phyloP scores from a whole-genome alignment of 371 early-diverging fungal species.

The Rhizopus arrhizus region DNA sequence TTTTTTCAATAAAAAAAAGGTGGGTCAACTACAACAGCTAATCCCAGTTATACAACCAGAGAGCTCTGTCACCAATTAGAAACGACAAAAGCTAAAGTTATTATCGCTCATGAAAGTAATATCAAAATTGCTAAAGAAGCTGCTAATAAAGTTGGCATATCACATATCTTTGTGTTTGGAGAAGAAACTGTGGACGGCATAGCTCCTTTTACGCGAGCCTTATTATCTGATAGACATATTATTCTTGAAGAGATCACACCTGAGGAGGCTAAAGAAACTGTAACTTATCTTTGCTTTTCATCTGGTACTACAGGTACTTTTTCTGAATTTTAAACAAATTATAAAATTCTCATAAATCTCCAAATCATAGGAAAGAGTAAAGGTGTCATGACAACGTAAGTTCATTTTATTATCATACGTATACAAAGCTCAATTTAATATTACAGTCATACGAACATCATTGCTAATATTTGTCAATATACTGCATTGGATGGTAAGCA shows the following conservation, averaged over 20 bases:
- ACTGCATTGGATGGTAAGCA: slow-evolving; percentile 27
- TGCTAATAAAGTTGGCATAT: slow-evolving; percentile 59
- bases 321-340: not conserved
- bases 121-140: slow-evolving; percentile 59
- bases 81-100: slow-evolving; percentile 66
- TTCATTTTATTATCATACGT: not conserved
- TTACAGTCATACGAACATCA: slow-evolving; percentile 70
- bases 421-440: not conserved
- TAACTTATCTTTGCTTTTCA: slow-evolving; percentile 77
- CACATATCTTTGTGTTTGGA: slow-evolving; percentile 65
- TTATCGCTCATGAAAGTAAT: slow-evolving; percentile 54
- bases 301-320: slow-evolving; percentile 74
- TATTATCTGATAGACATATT: slow-evolving; percentile 23
- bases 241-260: slow-evolving; percentile 24
- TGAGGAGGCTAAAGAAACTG: slow-evolving; percentile 38
- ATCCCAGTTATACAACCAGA: slow-evolving; percentile 73
- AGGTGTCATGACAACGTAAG: slow-evolving; percentile 79
- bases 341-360: not conserved
- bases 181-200: slow-evolving; percentile 40
- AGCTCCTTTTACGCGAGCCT: slow-evolving; percentile 31
- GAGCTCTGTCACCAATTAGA: slow-evolving; percentile 77
- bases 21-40: slow-evolving; percentile 72
- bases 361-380: slow-evolving; percentile 52
- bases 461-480: slow-evolving; percentile 68
- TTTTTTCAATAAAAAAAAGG: slow-evolving; percentile 35